Base-by-base conservation (phyloP, 441 rosid genomes). In the Theobroma grandiflorum region DNA sequence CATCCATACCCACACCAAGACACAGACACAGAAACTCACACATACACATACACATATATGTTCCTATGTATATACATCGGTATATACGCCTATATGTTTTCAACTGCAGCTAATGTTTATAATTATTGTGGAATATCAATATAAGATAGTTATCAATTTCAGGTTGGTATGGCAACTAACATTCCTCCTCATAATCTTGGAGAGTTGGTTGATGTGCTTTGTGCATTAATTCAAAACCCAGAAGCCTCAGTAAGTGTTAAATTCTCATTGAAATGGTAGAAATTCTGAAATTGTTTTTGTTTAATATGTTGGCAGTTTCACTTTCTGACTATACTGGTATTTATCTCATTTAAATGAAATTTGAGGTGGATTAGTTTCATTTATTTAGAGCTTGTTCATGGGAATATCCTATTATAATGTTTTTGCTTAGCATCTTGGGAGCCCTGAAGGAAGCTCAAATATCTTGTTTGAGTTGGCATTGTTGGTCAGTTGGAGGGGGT, bases 151-250 rank as follows among this genome's bases (percentile, higher is more conserved):
- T 71, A 35, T 16, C 66, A 42, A 15, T 72, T 80, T 61, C 81
- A 96, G 99, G 99, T 96, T 84, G 98, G 99, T 80, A 96, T 96
- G 98, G 99, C 99, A 11, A 96, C 99, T 35, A 93, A 91, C 78
- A 95, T 96, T 84, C 99, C 99, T 85, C 99, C 99, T 64, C 99
- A 96, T 85, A 96, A 96, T 88, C 96, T 96, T 74, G 98, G 95
- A 59, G 99, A 96, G 86, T 82, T 96, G 87, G 98, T 96, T 65
- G 98, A 96, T 82, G 99, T 89, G 84, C 94, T 96, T 52, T 93
- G 98, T 83, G 98, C 97, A 2, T 86, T 96, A 82, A 96, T 96
- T 82, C 95, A 84, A 79, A 92, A 95, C 86, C 95, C 98, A 55
- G 98, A 95, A 77, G 98, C 97, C 72, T 90, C 94, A 66, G 99